A percentile compares a stretch with the other conserved stretches of the same genome.
phyloP scores from a whole-genome alignment of 1,284 basidiomycete species.

The Cerioporus squamosus region DNA sequence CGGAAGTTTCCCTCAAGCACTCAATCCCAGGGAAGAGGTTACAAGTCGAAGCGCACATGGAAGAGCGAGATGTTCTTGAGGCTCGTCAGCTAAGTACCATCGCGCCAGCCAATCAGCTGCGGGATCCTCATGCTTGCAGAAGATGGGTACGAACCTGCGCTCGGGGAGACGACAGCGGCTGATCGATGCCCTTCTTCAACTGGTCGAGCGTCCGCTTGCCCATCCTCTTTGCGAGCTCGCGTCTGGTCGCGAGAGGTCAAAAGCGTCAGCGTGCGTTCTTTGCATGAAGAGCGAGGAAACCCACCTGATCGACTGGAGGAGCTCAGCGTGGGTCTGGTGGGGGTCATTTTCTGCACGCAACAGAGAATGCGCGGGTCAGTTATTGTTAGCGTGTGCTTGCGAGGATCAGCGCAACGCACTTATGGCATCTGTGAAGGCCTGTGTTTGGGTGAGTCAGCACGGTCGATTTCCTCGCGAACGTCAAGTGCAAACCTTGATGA shows the following conservation, averaged over 20 bases:
- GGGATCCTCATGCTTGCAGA: background rate
- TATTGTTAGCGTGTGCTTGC: no score
- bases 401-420: no score
- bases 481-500: conserved; percentile 9
- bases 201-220: background rate
- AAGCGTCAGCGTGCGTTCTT: no score
- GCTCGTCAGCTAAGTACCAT: background rate
- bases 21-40: background rate
- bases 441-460: background rate
- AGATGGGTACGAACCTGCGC: background rate
- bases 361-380: no score
- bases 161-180: background rate
- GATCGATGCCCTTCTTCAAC: background rate
- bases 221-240: background rate
- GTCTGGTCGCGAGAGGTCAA: background rate
- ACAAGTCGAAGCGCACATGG: background rate
- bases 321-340: conserved; percentile 15
- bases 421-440: conserved; percentile 1
- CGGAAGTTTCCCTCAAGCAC: no score
- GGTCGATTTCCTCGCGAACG: background rate
- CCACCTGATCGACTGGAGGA: conserved; percentile 19
- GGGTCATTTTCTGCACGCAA: conserved; percentile 16
- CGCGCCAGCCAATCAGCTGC: background rate
- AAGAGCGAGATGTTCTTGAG: background rate
- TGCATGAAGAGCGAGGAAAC: background rate